Evolutionary conservation across 1,284 basidiomycete genomes (phyloP), one percentile per base, ranked within the genome.

Genomic region (Caloboletus firmus): DNA sequence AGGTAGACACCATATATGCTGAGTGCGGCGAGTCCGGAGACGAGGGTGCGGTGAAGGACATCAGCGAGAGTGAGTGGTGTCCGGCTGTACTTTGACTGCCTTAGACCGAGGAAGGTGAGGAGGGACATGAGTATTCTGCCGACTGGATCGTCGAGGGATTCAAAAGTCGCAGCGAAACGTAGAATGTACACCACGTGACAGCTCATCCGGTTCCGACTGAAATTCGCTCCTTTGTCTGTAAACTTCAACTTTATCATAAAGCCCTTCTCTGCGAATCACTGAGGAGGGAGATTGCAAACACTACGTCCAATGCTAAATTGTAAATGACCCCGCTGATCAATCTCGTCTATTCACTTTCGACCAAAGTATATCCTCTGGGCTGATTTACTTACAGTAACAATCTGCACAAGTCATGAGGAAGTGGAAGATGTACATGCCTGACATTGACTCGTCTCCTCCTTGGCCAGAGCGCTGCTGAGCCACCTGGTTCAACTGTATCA

Each of bases 1-100:
- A 72, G 46, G 50, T 69, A 69, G n/a, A 72, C 8, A 31, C 68
- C 68, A 36, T 70, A 72, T 10, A 69, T 31, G 17, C 58, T 62
- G 42, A 70, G 59, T 18, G 42, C 60, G 20, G 65, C 58, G 24
- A 70, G 70, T 31, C 68, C 68, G 6, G 58, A 59, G 49, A 70
- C 67, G 26, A 72, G 11, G 22, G 67, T 65, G 10, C 68, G 66
- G 43, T 70, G 71, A 18, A 70, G 57, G 41, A 70, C 20, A 30
- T 70, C 68, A 11, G 65, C 41, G 30, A 72, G 56, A 13, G 68
- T 61, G 35, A 70, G 56, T 0, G 61, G 50, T 12, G 55, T 42
- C 34, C 69, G 57, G 26, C 50, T 65, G 46, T 56, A 58, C 41
- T 46, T 67, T 45, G 58, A 41, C 26, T 61, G 66, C 28, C 58